Evolutionary conservation across 2,329 filamentous ascomycete genomes (phyloP).

Genomic region (Tetracladium maxilliforme): DNA sequence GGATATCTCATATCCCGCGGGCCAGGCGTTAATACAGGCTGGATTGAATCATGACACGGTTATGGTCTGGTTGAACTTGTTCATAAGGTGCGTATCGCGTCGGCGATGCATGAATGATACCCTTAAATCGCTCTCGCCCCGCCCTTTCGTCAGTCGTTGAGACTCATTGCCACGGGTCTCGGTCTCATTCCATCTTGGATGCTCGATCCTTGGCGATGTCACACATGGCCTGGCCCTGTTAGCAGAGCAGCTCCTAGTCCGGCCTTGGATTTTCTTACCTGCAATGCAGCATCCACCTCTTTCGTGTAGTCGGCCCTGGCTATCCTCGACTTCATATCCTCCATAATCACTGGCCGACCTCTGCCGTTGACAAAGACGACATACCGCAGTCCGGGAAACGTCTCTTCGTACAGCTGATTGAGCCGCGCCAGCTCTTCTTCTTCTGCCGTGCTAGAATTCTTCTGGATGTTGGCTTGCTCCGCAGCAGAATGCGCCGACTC

Average conservation of each 20-base stretch:
- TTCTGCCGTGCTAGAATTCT: slow-evolving; percentile 37
- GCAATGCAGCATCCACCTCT: slow-evolving; percentile 2
- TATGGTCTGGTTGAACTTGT: too few relatives aligned
- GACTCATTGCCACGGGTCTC: too few relatives aligned
- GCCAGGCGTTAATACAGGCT: too few relatives aligned
- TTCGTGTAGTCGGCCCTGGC: slow-evolving; percentile 26
- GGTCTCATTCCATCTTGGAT: slow-evolving; percentile 35
- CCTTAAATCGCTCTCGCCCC: too few relatives aligned
- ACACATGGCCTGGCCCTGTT: slow-evolving; percentile 61
- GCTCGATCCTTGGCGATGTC: slow-evolving; percentile 77
- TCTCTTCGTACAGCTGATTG: slow-evolving; percentile 68
- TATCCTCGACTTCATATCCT: slow-evolving; percentile 67
- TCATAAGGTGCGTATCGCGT: too few relatives aligned
- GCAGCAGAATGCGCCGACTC: slow-evolving; percentile 69
- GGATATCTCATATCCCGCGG: too few relatives aligned
- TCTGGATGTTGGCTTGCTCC: slow-evolving; percentile 72
- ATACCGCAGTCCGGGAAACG: slow-evolving; percentile 71
- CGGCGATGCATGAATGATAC: too few relatives aligned
- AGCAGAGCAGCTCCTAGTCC: slow-evolving; percentile 6
- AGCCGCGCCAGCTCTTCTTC: slow-evolving; percentile 46
- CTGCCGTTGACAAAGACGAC: slow-evolving; percentile 87
- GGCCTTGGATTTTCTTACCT: too few relatives aligned
- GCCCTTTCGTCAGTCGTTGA: too few relatives aligned
- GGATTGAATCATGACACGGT: too few relatives aligned
- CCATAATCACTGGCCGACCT: slow-evolving; percentile 58